These are phyloP conservation scores for Verbascum thapsus DNA, from an alignment of 257 asterid genomes.

Conservation along the genomic window DNA sequence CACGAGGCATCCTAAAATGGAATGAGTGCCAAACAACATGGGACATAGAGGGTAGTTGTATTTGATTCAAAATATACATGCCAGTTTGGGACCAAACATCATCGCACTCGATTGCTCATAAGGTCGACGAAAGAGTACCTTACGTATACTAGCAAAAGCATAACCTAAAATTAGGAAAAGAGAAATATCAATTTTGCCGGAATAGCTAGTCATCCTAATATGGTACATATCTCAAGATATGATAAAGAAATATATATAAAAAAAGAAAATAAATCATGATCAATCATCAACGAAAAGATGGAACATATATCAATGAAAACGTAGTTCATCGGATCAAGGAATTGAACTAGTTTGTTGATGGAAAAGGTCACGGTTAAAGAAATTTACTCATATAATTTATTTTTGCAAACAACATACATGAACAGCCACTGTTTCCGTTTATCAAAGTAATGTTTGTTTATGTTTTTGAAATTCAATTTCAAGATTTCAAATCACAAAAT, in stretches of 20 bases:
- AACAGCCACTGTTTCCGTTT: background rate
- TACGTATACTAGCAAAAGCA: conserved; percentile 11
- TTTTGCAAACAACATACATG: conserved; percentile 5
- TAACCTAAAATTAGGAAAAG: background rate
- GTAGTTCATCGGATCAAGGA: background rate
- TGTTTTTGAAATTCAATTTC: too few relatives aligned
- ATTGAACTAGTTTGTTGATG: background rate
- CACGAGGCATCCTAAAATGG: conserved; percentile 2
- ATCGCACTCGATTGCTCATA: background rate
- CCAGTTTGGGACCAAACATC: background rate
- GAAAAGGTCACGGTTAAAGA: background rate
- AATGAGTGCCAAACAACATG: conserved; percentile 5
- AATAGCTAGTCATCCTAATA: background rate
- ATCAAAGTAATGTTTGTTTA: too few relatives aligned
- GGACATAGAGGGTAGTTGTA: background rate
- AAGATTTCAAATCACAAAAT: too few relatives aligned
- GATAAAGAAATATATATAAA: background rate
- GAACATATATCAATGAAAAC: background rate
- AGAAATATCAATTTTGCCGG: background rate
- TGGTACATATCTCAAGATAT: conserved; percentile 4
- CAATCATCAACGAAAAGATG: background rate
- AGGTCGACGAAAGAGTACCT: background rate
- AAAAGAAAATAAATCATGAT: background rate
- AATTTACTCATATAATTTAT: background rate
- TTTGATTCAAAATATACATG: conserved; percentile 8